Evolutionary conservation across 2,329 filamentous ascomycete genomes (phyloP), one percentile per base, ranked within the genome.

Genomic region (Pezicula rhizophila): DNA sequence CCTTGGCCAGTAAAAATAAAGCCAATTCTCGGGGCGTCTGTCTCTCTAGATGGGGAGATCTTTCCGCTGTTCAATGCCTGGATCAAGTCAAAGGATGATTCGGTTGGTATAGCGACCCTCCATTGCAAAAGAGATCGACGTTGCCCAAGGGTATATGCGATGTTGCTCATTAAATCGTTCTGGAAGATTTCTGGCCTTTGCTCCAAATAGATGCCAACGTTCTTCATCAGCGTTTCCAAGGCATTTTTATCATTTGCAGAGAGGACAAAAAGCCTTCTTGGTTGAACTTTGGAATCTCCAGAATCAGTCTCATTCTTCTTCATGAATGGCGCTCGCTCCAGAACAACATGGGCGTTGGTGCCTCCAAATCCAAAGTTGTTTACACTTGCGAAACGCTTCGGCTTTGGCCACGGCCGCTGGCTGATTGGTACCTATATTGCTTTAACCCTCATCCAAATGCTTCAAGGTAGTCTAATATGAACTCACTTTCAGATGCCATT

Each of bases 331-430:
- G 59, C 57, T 18, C 52, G 48, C 25, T 68, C 64, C 46, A 64
- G 58, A 4, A 76, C 66, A 2, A 66, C 64, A 55, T 72, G 69
- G 2, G 64, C 64, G 53, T 64, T 64, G 7, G 60, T 62, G 1
- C 62, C 62, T 23, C 62, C 62, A 38, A 60, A 64, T 7, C 73
- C 73, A 43, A 76, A 64, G 20, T 55, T 58, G 42, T 64, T 64
- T 8, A 65, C 48, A 52, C 73, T 76, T 51, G 76, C 69, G 55
- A 71, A 76, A 45, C 70, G 70, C 64, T 77, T 77, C 38, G 26
- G 43, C 42, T 51, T 47, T 25, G 59, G 58, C 58, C 58, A 61
- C 14, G 58, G 60, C 6, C 55, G 51, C 38, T 60, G 60, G 46
- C 51, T 61, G 14, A 57, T 53, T 4, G 60, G 67, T 57, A 62